Percentiles rank a stretch among this genome's conserved stretches.
phyloP scores from a whole-genome alignment of 805 yeast genomes.

The Barnettozyma siamensis region DNA sequence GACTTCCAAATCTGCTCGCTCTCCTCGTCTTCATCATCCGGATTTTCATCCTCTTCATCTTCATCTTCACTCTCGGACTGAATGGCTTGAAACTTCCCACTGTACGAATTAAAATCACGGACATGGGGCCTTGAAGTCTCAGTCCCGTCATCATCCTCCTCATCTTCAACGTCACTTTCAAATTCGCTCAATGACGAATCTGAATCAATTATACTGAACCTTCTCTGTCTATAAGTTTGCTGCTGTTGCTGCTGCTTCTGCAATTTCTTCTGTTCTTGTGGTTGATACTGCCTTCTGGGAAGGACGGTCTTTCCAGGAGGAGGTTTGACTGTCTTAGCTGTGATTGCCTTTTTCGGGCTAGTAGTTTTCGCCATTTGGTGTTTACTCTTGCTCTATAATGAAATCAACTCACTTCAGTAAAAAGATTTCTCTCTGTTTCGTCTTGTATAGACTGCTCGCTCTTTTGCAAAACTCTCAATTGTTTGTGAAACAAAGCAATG shows the following conservation, averaged over 20 bases:
- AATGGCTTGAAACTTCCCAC: constrained; percentile 27
- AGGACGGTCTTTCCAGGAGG: constrained; percentile 25
- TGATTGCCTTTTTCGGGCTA: constrained; percentile 19
- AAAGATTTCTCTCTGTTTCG: background rate
- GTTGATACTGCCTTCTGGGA: constrained; percentile 14
- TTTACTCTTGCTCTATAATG: constrained; percentile 1
- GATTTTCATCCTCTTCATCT: constrained; percentile 22
- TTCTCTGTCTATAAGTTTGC: constrained; percentile 28
- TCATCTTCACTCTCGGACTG: constrained; percentile 29
- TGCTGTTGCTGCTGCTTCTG: too few species aligned
- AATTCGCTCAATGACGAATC: constrained; percentile 35
- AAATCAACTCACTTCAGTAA: too few species aligned
- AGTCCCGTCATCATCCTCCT: constrained; percentile 18
- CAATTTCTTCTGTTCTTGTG: too few species aligned
- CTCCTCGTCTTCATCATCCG: constrained; percentile 22
- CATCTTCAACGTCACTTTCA: constrained; percentile 28
- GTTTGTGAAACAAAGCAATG: background rate
- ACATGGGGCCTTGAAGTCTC: constrained; percentile 8
- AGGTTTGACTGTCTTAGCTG: constrained; percentile 24
- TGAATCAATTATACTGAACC: constrained; percentile 40
- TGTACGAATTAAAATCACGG: constrained; percentile 6
- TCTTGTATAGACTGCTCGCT: background rate
- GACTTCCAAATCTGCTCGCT: constrained; percentile 25
- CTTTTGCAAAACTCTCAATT: too few species aligned
- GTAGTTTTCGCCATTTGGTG: constrained; percentile 10